These are phyloP conservation scores for Jamesozyma piceae DNA, from an alignment of 805 yeast genomes.

Conservation along the genomic window DNA sequence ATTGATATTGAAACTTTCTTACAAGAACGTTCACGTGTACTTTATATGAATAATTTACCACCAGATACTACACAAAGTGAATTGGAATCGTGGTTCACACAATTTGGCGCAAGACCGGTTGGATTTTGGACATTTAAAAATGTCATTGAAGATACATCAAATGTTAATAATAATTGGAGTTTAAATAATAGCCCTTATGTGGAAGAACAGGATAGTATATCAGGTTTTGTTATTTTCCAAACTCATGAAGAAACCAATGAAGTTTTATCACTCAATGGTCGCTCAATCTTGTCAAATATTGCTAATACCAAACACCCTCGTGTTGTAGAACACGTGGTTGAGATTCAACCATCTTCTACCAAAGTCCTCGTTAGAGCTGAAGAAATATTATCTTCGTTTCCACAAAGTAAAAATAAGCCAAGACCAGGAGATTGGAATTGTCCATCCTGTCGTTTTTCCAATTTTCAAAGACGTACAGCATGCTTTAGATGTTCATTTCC, in stretches of 20 bases:
- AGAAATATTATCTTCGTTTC: slow-evolving; percentile 75
- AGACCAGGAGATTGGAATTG: slow-evolving; percentile 99
- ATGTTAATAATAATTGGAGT: slow-evolving; percentile 15
- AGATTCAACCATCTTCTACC: slow-evolving; percentile 79
- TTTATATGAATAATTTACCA: slow-evolving; percentile 73
- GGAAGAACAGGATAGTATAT: slow-evolving; percentile 42
- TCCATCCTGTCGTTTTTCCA: slow-evolving; percentile 90
- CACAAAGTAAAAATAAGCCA: slow-evolving; percentile 76
- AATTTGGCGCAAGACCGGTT: slow-evolving; percentile 74
- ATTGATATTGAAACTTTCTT: slow-evolving; percentile 61
- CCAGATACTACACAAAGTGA: slow-evolving; percentile 84
- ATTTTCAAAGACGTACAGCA: slow-evolving; percentile 87
- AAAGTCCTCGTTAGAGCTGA: slow-evolving; percentile 72
- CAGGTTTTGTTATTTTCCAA: slow-evolving; percentile 80
- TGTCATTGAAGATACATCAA: slow-evolving; percentile 30
- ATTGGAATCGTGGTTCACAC: slow-evolving; percentile 84
- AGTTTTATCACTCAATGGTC: slow-evolving; percentile 69
- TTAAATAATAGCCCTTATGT: slow-evolving; percentile 27
- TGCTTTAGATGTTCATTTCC: slow-evolving; percentile 92
- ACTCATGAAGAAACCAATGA: slow-evolving; percentile 82
- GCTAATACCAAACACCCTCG: slow-evolving; percentile 31
- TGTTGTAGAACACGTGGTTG: slow-evolving; percentile 55
- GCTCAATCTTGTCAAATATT: slow-evolving; percentile 33
- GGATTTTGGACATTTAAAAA: slow-evolving; percentile 82
- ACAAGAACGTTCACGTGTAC: slow-evolving; percentile 65